Conservation (phyloP, 2,329 filamentous ascomycete species). For the Ceratocystis destructans region DNA sequence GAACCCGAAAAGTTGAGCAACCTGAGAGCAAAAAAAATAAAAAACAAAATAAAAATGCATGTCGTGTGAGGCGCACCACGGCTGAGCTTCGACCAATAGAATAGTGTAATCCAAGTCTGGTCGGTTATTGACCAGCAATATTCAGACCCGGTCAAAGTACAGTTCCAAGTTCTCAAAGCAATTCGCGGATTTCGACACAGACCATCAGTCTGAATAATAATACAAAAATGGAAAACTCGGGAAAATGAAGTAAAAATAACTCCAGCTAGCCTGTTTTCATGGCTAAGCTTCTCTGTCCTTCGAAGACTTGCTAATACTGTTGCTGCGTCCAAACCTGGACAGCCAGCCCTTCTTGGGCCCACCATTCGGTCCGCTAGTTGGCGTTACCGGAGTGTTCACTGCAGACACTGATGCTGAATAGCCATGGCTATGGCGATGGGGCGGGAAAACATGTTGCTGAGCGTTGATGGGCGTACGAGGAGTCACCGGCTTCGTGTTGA, state of each 20-base stretch:
- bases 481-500: slow-evolving; percentile 3
- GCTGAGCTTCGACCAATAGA: background rate
- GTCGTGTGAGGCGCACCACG: background rate
- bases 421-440: slow-evolving; percentile 9
- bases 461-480: slow-evolving; percentile 12
- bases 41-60: too few relatives aligned
- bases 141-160: background rate
- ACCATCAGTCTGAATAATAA: slow-evolving; percentile 1
- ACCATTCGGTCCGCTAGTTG: slow-evolving; percentile 9
- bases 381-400: slow-evolving; percentile 10
- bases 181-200: background rate
- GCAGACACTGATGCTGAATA: slow-evolving; percentile 10
- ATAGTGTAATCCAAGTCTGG: background rate
- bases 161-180: background rate
- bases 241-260: background rate
- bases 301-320: slow-evolving; percentile 14
- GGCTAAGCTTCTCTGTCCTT: slow-evolving; percentile 2
- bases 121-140: background rate
- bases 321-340: slow-evolving; percentile 18
- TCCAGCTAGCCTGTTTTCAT: background rate
- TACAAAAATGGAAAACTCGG: slow-evolving; percentile 4
- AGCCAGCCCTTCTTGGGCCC: slow-evolving; percentile 17
- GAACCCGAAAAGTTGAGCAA: background rate
- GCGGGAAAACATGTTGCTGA: slow-evolving; percentile 11
- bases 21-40: too few relatives aligned